These are phyloP conservation scores for Entelexis paramagnoliae DNA, from an alignment of 1,139 yeast species.

Conservation along the genomic window DNA sequence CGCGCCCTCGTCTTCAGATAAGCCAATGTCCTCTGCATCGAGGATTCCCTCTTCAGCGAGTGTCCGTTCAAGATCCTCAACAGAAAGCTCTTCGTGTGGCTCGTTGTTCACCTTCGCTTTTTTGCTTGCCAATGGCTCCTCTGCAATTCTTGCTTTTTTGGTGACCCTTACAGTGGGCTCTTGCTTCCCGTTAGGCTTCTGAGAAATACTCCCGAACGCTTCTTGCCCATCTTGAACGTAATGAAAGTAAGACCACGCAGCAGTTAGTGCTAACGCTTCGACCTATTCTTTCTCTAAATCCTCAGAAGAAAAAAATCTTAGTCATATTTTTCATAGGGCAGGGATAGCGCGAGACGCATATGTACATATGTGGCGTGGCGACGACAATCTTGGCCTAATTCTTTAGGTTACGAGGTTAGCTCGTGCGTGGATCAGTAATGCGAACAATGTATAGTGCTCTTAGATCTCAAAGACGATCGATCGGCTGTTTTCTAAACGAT, in stretches of 20 bases:
- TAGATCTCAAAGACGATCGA: too few relatives aligned
- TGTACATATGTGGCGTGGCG: not conserved
- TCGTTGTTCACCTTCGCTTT: not conserved
- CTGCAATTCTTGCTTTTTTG: conserved; percentile 9
- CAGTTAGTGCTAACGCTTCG: not conserved
- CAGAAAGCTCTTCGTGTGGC: not conserved
- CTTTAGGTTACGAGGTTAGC: too few relatives aligned
- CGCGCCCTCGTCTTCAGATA: conserved; percentile 6
- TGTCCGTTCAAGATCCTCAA: conserved; percentile 21
- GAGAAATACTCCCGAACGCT: conserved; percentile 13
- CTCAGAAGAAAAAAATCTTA: conserved; percentile 8
- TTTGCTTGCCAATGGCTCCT: not conserved
- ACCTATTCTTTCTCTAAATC: not conserved
- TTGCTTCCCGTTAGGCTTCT: not conserved
- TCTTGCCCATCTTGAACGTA: conserved; percentile 14
- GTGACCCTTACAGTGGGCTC: not conserved
- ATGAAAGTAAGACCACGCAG: not conserved
- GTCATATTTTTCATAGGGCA: conserved; percentile 3
- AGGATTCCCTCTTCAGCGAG: conserved; percentile 22
- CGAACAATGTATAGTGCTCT: too few relatives aligned
- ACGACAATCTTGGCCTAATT: not conserved
- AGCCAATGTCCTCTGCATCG: conserved; percentile 14
- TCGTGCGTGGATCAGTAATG: too few relatives aligned
- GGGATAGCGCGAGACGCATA: not conserved
- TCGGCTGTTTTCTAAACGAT: too few relatives aligned